Evolutionary conservation across 306 rosid species (phyloP).

Genomic region (Pterocarpus santalinus): DNA sequence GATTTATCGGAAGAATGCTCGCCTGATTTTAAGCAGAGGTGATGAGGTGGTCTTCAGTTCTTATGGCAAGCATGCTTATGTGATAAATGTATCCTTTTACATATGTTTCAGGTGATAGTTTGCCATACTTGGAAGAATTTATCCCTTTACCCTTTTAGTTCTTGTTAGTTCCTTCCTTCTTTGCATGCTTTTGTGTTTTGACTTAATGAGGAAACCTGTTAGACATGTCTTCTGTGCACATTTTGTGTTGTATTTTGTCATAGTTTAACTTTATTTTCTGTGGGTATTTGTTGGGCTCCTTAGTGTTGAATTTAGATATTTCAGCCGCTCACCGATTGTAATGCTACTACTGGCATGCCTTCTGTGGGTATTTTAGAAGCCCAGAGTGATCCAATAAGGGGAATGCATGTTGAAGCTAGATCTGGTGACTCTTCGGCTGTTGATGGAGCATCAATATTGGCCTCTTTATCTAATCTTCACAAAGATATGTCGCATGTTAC

Average conservation of each 20-base stretch:
- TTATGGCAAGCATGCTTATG: constrained; percentile 79
- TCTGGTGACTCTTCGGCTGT: constrained; percentile 92
- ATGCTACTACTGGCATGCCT: constrained; percentile 63
- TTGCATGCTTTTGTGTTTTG: constrained; percentile 12
- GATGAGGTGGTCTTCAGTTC: constrained; percentile 86
- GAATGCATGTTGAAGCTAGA: constrained; percentile 77
- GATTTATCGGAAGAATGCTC: constrained; percentile 58
- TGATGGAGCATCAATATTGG: constrained; percentile 89
- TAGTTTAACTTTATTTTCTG: constrained; percentile 8
- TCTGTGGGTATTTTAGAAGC: constrained; percentile 85
- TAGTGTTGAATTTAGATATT: constrained; percentile 73
- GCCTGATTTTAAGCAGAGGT: constrained; percentile 74
- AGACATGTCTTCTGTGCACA: constrained; percentile 28
- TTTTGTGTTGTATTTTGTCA: neutral
- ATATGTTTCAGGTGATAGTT: constrained; percentile 35
- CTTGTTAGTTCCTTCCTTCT: constrained; percentile 33
- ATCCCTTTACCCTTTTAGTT: constrained; percentile 3
- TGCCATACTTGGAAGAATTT: constrained; percentile 21
- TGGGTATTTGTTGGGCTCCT: constrained; percentile 50
- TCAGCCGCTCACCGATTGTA: constrained; percentile 72
- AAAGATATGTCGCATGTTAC: constrained; percentile 73
- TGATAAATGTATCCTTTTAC: constrained; percentile 75
- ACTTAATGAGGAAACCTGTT: constrained; percentile 1
- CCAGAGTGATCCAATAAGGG: constrained; percentile 75
- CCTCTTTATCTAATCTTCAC: constrained; percentile 76